phyloP scores from a whole-genome alignment of 2,329 filamentous ascomycete genomes.

The Colletotrichum sp. region DNA sequence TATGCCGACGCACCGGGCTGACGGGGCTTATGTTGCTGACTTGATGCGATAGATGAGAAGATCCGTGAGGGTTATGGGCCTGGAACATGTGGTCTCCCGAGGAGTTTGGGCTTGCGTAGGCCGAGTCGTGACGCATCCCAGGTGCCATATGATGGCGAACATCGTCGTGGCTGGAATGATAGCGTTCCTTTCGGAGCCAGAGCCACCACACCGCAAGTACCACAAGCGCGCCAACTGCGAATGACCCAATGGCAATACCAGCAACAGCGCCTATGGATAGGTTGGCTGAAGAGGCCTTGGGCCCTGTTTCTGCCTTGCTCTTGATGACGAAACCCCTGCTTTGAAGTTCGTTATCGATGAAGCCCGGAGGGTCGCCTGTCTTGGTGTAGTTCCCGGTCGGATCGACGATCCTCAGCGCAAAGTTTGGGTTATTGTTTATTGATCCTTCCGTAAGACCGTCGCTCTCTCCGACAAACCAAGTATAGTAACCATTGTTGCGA shows the following conservation, averaged over 20 bases:
- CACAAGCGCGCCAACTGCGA: background rate
- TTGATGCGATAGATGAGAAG: background rate
- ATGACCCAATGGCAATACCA: conserved; percentile 2
- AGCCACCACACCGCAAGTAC: conserved; percentile 4
- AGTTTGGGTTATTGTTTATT: background rate
- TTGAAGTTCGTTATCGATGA: conserved; percentile 8
- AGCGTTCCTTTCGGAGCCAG: background rate
- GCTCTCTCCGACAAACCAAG: conserved; percentile 1
- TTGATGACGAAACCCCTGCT: conserved; percentile 3
- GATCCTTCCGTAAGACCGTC: background rate
- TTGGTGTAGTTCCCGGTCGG: conserved; percentile 4
- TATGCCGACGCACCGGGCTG: background rate
- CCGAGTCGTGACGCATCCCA: background rate
- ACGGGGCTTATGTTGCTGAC: conserved; percentile 1
- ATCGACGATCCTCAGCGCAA: background rate
- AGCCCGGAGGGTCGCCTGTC: background rate
- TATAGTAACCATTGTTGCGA: background rate
- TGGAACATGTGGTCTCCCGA: conserved; percentile 8
- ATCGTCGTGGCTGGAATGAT: background rate
- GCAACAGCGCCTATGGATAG: background rate
- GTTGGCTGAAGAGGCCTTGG: background rate
- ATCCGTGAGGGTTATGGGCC: background rate
- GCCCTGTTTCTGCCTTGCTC: background rate
- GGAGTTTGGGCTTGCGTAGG: background rate
- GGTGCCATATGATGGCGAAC: background rate